Base-by-base conservation (phyloP, 345 rosid genomes). In the Pseudoturritis turrita region DNA sequence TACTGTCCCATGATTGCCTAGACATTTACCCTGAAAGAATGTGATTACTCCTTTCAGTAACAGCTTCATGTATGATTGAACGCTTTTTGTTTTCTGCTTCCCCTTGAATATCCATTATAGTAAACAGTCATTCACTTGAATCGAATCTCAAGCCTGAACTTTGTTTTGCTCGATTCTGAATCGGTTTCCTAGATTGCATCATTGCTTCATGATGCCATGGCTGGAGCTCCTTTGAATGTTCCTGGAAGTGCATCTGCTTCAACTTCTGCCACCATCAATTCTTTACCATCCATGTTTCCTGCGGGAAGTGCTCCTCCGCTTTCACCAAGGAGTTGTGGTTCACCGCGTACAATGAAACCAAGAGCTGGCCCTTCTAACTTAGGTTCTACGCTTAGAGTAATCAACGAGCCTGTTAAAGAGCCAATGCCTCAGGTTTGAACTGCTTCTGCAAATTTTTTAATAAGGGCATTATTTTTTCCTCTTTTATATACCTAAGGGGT, bases 251-350 rank as follows among this genome's bases (percentile, higher is more conserved):
- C 87, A 35, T 85, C 91, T 65, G 70, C 79, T 81, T 71, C 90
- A 64, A 82, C 61, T 78, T 52, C 85, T 76, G 75, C 83, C 40
- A 28, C 86, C 3, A 79, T 81, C 79, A 87, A 80, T 80, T 66
- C 95, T 23, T 65, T 95, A 72, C 99, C 99, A n/a, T 95, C 99
- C 50, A 85, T 95, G 89, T 95, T 95, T 83, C 96, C 94, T 60
- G 88, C 88, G 52, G 99, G 96, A 58, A 89, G 94, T 74, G 87
- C 96, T 22, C 99, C 99, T 71, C 97, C 99, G 6, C 96, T 95
- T 71, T 95, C 99, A 47, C 99, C 99, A 3, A 86, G 97, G 60
- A 95, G 96, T 72, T 66, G 93, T 44, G 93, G 97, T 61, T 95
- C 99, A 6, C 99, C 99, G 47, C 96, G 99, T 37, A 69, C 83